These are phyloP conservation scores for Microbotryum scabiosae DNA, from an alignment of 1,284 basidiomycete species.

Conservation along the genomic window DNA sequence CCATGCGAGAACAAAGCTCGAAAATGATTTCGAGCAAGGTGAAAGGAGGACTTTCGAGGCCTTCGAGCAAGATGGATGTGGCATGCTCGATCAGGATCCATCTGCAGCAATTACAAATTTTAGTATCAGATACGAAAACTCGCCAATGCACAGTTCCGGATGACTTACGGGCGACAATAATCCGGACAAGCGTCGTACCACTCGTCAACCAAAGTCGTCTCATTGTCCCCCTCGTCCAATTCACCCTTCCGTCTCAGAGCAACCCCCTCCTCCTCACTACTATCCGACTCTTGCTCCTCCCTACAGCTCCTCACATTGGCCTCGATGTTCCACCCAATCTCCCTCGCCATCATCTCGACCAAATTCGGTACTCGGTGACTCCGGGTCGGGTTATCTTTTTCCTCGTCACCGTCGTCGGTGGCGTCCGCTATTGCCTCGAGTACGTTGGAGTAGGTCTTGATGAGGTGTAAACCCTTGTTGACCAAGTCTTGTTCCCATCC, in stretches of 20 bases:
- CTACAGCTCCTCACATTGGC: neutral
- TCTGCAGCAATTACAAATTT: neutral
- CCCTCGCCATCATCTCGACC: conserved; percentile 1
- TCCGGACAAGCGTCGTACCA: conserved; percentile 5
- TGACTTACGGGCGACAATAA: conserved; percentile 1
- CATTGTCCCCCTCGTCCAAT: neutral
- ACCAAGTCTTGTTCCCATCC: too few species aligned
- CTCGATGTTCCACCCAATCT: conserved; percentile 8
- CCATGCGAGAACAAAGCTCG: neutral
- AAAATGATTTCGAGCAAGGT: neutral
- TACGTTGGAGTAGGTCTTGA: neutral
- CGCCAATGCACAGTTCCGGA: neutral
- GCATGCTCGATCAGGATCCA: conserved; percentile 5
- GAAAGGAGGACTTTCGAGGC: neutral
- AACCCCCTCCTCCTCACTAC: neutral
- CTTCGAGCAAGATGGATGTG: neutral
- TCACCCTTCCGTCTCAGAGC: neutral
- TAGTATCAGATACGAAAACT: neutral
- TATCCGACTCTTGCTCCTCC: neutral
- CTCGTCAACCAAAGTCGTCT: neutral
- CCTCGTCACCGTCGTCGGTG: too few species aligned
- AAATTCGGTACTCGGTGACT: neutral
- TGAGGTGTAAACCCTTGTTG: conserved; percentile 7
- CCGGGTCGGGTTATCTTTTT: too few species aligned
- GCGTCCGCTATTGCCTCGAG: neutral